phyloP scores from a whole-genome alignment of 169 alveolate genomes.

The Eimeria praecox region DNA sequence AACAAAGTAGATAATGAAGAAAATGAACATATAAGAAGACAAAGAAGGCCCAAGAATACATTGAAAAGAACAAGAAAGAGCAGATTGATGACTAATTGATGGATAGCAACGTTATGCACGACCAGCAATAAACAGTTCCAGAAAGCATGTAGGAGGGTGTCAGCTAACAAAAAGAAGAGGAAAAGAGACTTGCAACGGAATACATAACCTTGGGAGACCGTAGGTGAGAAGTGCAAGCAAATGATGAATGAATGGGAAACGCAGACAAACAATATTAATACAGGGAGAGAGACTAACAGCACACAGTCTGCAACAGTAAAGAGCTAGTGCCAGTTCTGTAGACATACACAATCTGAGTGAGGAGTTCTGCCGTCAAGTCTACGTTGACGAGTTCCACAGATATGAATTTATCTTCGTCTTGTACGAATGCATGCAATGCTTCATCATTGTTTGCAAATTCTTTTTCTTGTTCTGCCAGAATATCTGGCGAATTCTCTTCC shows the following conservation, averaged over 20 bases:
- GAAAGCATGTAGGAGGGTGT: too few species aligned
- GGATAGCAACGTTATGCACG: too few species aligned
- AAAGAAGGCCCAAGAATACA: background rate
- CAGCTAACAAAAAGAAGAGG: too few species aligned
- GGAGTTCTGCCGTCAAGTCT: constrained; percentile 9
- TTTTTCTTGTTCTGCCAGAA: background rate
- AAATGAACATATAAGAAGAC: background rate
- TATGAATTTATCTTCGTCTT: background rate
- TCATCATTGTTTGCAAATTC: background rate
- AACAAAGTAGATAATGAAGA: background rate
- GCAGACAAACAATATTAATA: too few species aligned
- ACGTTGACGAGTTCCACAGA: constrained; percentile 18
- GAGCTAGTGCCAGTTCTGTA: background rate
- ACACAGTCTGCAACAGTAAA: background rate
- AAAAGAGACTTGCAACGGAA: too few species aligned
- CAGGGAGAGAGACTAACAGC: too few species aligned
- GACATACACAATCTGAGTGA: constrained; percentile 12
- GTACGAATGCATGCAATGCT: background rate
- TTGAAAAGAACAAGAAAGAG: too few species aligned
- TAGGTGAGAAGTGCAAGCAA: too few species aligned
- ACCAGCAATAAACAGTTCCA: too few species aligned
- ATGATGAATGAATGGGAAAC: too few species aligned
- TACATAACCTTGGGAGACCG: too few species aligned
- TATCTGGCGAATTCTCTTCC: background rate
- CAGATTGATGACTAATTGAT: too few species aligned